These are phyloP conservation scores for Blastobotrys peoriensis DNA, from an alignment of 805 yeast genomes.

Conservation along the genomic window DNA sequence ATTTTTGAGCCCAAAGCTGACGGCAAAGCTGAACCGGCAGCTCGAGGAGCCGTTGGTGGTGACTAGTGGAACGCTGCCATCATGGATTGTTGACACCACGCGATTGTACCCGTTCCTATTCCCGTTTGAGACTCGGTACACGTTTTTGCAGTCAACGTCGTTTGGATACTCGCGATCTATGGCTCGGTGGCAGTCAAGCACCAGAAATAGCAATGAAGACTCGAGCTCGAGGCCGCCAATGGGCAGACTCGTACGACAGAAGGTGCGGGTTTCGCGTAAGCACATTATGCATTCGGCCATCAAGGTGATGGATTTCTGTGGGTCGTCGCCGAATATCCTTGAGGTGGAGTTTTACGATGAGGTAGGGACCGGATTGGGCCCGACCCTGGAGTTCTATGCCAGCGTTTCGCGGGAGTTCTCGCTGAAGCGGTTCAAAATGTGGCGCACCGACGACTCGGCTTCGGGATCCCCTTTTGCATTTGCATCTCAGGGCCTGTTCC, in stretches of 20 bases:
- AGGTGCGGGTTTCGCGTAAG: slow-evolving; percentile 68
- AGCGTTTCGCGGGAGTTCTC: slow-evolving; percentile 71
- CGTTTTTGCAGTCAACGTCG: slow-evolving; percentile 78
- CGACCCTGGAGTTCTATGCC: slow-evolving; percentile 89
- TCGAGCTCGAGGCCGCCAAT: slow-evolving; percentile 28
- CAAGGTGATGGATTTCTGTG: slow-evolving; percentile 70
- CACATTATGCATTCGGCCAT: slow-evolving; percentile 69
- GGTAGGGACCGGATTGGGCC: slow-evolving; percentile 95
- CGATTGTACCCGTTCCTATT: slow-evolving; percentile 72
- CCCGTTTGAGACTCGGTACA: slow-evolving; percentile 73
- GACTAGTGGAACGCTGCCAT: slow-evolving; percentile 79
- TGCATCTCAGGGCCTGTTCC: slow-evolving; percentile 59
- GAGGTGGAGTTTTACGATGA: slow-evolving; percentile 88
- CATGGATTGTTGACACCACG: slow-evolving; percentile 75
- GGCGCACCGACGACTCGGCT: slow-evolving; percentile 48
- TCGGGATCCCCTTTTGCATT: slow-evolving; percentile 33
- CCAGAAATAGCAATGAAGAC: slow-evolving; percentile 34
- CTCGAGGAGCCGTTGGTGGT: slow-evolving; percentile 84
- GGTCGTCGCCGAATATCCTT: slow-evolving; percentile 69
- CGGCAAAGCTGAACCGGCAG: slow-evolving; percentile 82
- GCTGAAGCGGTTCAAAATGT: slow-evolving; percentile 49
- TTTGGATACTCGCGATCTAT: slow-evolving; percentile 84
- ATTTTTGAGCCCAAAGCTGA: slow-evolving; percentile 72
- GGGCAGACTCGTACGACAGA: slow-evolving; percentile 75
- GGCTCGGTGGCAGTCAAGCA: slow-evolving; percentile 59